A percentile compares a stretch with the other conserved stretches of the same genome.
These are phyloP conservation scores for Trifolium pratense DNA, from an alignment of 306 rosid species.

Conservation along the genomic window DNA sequence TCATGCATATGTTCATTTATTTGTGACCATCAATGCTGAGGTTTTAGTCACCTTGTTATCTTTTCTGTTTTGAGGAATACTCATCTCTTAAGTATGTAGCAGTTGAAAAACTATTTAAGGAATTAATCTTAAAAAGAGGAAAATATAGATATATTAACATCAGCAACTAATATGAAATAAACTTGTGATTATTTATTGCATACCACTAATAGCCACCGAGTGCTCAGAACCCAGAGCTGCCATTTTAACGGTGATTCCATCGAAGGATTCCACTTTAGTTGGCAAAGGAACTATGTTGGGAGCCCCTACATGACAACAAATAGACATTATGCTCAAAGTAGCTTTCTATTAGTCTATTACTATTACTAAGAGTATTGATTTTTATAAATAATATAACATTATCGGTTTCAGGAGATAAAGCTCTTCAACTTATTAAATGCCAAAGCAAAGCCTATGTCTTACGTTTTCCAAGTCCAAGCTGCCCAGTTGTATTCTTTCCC, in stretches of 20 bases:
- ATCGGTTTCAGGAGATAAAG: background rate
- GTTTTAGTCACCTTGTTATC: background rate
- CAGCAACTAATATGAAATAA: slow-evolving; percentile 16
- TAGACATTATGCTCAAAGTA: slow-evolving; percentile 33
- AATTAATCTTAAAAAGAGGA: slow-evolving; percentile 5
- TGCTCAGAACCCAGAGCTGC: slow-evolving; percentile 90
- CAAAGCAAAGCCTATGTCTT: slow-evolving; percentile 45
- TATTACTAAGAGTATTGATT: slow-evolving; percentile 17
- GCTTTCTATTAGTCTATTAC: slow-evolving; percentile 3
- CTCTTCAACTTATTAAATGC: slow-evolving; percentile 24
- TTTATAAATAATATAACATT: slow-evolving; percentile 11
- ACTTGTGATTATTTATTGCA: slow-evolving; percentile 36
- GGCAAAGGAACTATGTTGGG: slow-evolving; percentile 65
- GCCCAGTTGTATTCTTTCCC: slow-evolving; percentile 91
- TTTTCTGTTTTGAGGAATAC: slow-evolving; percentile 1
- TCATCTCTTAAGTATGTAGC: background rate
- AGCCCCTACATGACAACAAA: slow-evolving; percentile 61
- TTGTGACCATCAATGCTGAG: background rate
- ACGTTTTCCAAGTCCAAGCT: slow-evolving; percentile 97
- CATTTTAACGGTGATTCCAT: slow-evolving; percentile 74
- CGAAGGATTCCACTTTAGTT: slow-evolving; percentile 82
- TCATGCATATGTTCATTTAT: background rate
- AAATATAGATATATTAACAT: slow-evolving; percentile 19
- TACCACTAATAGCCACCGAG: slow-evolving; percentile 86
- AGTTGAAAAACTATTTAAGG: slow-evolving; percentile 28